Conservation (phyloP, 306 rosid species). For the Pterocarpus macrocarpus region DNA sequence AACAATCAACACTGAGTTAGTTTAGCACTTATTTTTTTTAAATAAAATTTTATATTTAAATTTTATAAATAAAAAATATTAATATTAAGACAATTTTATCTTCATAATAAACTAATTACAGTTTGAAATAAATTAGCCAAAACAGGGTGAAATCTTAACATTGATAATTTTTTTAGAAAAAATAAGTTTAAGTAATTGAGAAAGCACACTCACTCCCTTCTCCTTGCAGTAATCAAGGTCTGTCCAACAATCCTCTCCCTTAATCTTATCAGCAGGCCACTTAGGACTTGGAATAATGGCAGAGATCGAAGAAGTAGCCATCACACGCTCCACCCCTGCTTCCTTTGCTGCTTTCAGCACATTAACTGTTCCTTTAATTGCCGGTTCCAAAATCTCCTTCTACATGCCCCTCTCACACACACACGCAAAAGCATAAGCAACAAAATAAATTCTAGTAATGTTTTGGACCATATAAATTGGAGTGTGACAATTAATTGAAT, state of each 20-base stretch:
- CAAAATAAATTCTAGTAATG: neutral
- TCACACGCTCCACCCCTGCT: conserved; percentile 82
- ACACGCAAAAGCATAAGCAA: neutral
- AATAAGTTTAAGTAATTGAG: too few relatives aligned
- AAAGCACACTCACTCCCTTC: conserved; percentile 56
- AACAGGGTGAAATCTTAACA: too few relatives aligned
- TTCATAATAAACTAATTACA: too few relatives aligned
- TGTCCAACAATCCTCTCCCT: conserved; percentile 79
- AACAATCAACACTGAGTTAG: too few relatives aligned
- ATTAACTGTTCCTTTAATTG: conserved; percentile 80
- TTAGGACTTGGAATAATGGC: conserved; percentile 75
- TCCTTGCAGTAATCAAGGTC: conserved; percentile 81
- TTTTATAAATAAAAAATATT: too few relatives aligned
- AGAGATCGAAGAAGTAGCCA: conserved; percentile 81
- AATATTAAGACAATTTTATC: too few relatives aligned
- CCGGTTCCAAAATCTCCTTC: conserved; percentile 75
- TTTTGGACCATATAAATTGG: neutral
- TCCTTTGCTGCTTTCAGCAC: conserved; percentile 81
- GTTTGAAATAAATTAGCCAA: too few relatives aligned
- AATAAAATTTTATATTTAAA: too few relatives aligned
- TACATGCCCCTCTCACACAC: neutral
- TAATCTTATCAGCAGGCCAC: conserved; percentile 74
- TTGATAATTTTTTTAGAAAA: too few relatives aligned
- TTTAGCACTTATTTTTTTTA: too few relatives aligned
- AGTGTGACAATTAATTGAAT: neutral